Percentiles rank a stretch among this genome's conserved stretches.
These are phyloP conservation scores for Acanthamoeba healyi DNA, from an alignment of 208 protist species.

Conservation along the genomic window DNA sequence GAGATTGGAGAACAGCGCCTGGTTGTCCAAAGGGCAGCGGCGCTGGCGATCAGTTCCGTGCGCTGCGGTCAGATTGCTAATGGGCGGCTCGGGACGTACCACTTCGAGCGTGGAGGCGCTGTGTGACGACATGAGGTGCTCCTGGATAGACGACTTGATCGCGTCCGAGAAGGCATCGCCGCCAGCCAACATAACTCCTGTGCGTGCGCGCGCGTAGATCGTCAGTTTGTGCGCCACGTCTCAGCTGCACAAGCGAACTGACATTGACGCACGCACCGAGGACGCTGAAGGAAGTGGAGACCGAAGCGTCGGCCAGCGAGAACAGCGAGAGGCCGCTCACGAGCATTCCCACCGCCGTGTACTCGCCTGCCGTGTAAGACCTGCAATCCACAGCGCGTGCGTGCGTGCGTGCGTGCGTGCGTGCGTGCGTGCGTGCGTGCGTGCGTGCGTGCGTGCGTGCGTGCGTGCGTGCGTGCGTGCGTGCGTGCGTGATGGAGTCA, in stretches of 20 bases:
- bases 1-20: slow-evolving; percentile 16
- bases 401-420: not conserved
- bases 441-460: not conserved
- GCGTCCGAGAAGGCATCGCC: slow-evolving; percentile 49
- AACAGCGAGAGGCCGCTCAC: slow-evolving; percentile 8
- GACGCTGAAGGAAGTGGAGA: slow-evolving; percentile 25
- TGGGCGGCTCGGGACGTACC: not conserved
- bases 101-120: slow-evolving; percentile 33
- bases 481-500: too few relatives aligned
- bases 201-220: too few relatives aligned
- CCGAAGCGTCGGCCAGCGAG: not conserved
- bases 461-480: not conserved
- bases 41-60: too few relatives aligned
- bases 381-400: not conserved
- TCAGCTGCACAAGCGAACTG: too few relatives aligned
- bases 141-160: slow-evolving; percentile 57
- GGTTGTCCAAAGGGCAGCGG: too few relatives aligned
- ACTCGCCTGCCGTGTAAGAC: slow-evolving; percentile 40
- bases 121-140: slow-evolving; percentile 28
- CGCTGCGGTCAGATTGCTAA: too few relatives aligned
- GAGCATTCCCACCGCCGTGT: not conserved
- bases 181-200: slow-evolving; percentile 8
- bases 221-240: too few relatives aligned
- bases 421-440: not conserved
- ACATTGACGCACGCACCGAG: not conserved